phyloP scores from a whole-genome alignment of 2,329 filamentous ascomycete species.

The Fusarium abutilonis region DNA sequence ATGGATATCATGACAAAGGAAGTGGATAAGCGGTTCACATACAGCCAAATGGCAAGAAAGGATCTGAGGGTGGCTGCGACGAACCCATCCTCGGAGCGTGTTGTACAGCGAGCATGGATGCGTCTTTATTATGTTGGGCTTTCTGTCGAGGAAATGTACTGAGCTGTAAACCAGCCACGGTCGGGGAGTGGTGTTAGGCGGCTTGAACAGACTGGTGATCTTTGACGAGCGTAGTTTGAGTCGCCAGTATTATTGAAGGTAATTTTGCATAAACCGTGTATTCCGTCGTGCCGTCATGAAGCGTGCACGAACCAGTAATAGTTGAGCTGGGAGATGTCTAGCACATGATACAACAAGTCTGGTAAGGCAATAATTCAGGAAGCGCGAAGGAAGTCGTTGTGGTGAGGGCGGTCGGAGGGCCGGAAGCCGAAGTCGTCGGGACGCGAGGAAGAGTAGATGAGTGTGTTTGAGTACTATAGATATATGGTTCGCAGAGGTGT shows the following conservation, averaged over 20 bases:
- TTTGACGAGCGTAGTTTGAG: neutral
- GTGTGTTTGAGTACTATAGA: conserved; percentile 9
- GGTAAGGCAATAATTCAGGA: neutral
- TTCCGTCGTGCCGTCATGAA: conserved; percentile 20
- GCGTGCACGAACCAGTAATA: conserved; percentile 1
- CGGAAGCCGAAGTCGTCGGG: conserved; percentile 4
- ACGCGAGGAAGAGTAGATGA: conserved; percentile 10
- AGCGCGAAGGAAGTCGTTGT: conserved; percentile 1
- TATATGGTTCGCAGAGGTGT: conserved; percentile 18
- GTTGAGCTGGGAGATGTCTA: conserved; percentile 6
- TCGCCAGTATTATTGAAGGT: neutral
- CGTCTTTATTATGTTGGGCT: conserved; percentile 46
- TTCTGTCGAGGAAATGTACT: conserved; percentile 17
- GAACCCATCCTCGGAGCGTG: conserved; percentile 67
- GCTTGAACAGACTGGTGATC: conserved; percentile 9
- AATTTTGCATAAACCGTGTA: neutral
- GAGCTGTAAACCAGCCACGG: conserved; percentile 14
- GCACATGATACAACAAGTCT: conserved; percentile 6
- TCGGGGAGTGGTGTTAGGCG: neutral
- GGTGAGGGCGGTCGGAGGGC: neutral
- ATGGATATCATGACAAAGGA: neutral
- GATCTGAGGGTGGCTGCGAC: conserved; percentile 62
- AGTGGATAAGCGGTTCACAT: conserved; percentile 51
- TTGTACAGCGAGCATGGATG: conserved; percentile 67
- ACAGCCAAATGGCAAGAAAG: conserved; percentile 74